Evolutionary conservation across 345 rosid genomes (phyloP), one percentile per base, ranked within the genome.

Genomic region (Triadica sebifera): DNA sequence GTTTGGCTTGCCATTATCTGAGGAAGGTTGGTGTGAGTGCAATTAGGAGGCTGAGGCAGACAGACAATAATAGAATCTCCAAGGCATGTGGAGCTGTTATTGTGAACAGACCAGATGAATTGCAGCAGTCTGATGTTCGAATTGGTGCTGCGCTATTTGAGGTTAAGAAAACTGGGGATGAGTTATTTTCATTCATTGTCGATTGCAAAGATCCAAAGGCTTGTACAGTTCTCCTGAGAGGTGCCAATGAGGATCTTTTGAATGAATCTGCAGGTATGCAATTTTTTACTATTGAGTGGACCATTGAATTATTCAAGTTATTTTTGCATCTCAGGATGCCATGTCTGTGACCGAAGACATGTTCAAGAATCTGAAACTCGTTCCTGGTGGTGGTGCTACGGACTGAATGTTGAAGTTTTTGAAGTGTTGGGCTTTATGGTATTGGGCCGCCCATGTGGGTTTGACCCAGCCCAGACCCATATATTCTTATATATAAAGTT

Each of bases 161-260:
- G 85, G 97, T 94, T 61, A 92, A 87, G 88, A 91, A 94, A 80
- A 92, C 92, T 39, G 98, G 98, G 68, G 98, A 94, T 72, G 97
- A 91, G 80, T 94, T 91, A 85, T 94, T 94, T 84, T 83, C 93
- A 41, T 94, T 91, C 69, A 80, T 94, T 79, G 89, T 91, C 73
- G 94, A 94, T 78, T 94, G 98, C 87, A 86, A 89, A 82, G 97
- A 94, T 59, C 98, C 98, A 5, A 92, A 92, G 76, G 97, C 98
- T 38, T 94, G 98, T 74, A 89, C 98, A 0, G 88, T 94, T 41
- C 97, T 94, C 69, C 67, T 92, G 74, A 91, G 98, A 71, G 98
- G 98, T 65, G 93, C 98, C n/a, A 94, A 97, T 78, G 92, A 94
- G 91, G 98, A 94, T 87, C 95, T 94, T 37, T 84, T 94, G 70